Percentiles rank a stretch among this genome's conserved stretches.
Conservation (phyloP, 805 yeast genomes). For the Martiniozyma abietophila region DNA sequence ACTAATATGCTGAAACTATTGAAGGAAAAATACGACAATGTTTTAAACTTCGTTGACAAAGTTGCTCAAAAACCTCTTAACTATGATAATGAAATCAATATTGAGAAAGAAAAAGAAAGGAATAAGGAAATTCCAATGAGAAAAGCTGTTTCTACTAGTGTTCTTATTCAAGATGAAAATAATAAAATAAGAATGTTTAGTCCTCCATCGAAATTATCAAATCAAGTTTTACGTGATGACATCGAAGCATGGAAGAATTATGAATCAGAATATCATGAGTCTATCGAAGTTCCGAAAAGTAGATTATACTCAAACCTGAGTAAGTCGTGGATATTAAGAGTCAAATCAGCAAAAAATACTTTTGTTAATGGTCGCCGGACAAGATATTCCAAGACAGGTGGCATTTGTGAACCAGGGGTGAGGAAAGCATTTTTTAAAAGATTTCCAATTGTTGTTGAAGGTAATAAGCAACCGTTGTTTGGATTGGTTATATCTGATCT, state of each 20-base stretch:
- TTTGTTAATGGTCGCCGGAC: neutral
- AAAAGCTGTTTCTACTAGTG: conserved; percentile 4
- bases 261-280: conserved; percentile 15
- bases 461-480: conserved; percentile 42
- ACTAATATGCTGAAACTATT: conserved; percentile 15
- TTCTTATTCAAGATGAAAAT: neutral
- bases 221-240: conserved; percentile 13
- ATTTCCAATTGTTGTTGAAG: conserved; percentile 21
- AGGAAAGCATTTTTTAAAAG: conserved; percentile 18
- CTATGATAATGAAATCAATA: neutral
- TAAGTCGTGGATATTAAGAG: conserved; percentile 25
- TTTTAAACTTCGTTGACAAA: conserved; percentile 14
- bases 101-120: neutral
- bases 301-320: conserved; percentile 22
- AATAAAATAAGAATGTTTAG: neutral
- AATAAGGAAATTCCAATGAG: neutral
- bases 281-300: conserved; percentile 20
- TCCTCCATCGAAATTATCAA: conserved; percentile 14
- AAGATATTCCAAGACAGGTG: conserved; percentile 5
- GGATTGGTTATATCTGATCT: conserved; percentile 30
- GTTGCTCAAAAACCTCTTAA: conserved; percentile 9
- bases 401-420: conserved; percentile 21
- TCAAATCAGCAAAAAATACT: conserved; percentile 9
- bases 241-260: conserved; percentile 20
- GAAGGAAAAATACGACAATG: conserved; percentile 25